Conservation (phyloP, 75 land plant species). For the Pseudotsuga menziesii region DNA sequence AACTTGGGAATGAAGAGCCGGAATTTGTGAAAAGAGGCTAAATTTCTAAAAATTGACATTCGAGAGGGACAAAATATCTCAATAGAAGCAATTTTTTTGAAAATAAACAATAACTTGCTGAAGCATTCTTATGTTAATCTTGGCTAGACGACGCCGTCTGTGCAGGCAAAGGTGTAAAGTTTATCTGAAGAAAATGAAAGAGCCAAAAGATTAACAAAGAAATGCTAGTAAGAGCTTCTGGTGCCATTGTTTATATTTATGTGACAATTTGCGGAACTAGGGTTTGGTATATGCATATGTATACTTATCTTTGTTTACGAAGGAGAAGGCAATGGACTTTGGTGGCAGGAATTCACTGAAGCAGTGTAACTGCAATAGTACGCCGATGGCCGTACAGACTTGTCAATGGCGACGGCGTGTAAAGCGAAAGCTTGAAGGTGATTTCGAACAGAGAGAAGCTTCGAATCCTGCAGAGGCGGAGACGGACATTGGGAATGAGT, state of each 20-base stretch:
- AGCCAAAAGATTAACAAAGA: not conserved
- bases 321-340: not conserved
- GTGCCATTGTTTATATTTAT: not conserved
- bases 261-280: not conserved
- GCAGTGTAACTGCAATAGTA: not conserved
- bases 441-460: not conserved
- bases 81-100: not conserved
- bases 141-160: not conserved
- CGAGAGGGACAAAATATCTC: not conserved
- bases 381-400: not conserved
- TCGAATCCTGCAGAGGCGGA: slow-evolving; percentile 24
- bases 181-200: not conserved
- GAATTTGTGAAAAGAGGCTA: not conserved
- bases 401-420: slow-evolving; percentile 4
- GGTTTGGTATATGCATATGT: not conserved
- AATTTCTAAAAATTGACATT: not conserved
- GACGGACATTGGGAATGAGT: slow-evolving; percentile 6
- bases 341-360: not conserved
- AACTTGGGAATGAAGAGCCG: not conserved
- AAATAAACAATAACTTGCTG: not conserved
- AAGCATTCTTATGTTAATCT: not conserved
- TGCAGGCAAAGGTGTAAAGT: not conserved
- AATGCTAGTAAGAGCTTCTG: not conserved
- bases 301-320: not conserved
- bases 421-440: slow-evolving; percentile 7